Percentiles rank a stretch among this genome's conserved stretches.
Conservation (phyloP, 2,329 filamentous ascomycete genomes). For the Graphium sp. region DNA sequence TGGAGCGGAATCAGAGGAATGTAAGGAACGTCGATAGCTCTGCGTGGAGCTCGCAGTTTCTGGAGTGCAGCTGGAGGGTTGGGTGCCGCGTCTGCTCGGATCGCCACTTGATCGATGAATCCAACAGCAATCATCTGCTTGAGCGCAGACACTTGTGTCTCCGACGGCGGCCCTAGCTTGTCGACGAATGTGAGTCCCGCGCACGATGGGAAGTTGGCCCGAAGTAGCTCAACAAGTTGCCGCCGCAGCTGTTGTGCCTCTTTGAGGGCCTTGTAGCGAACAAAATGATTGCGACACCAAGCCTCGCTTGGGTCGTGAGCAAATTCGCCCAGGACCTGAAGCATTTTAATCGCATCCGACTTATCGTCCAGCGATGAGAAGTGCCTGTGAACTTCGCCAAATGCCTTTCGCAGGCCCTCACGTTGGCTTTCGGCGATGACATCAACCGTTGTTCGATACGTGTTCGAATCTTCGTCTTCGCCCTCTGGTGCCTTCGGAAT, state of each 20-base stretch:
- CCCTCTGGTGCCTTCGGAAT: conserved; percentile 36
- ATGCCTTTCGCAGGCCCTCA: conserved; percentile 42
- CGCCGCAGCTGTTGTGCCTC: conserved; percentile 70
- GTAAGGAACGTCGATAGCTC: conserved; percentile 89
- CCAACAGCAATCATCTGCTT: conserved; percentile 87
- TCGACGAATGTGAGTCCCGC: conserved; percentile 35
- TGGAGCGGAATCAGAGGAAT: conserved; percentile 62
- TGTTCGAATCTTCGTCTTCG: conserved; percentile 9
- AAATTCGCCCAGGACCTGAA: conserved; percentile 79
- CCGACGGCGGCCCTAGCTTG: conserved; percentile 38
- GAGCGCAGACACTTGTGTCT: conserved; percentile 59
- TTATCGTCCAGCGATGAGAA: conserved; percentile 69
- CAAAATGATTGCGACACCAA: conserved; percentile 73
- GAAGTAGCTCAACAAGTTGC: conserved; percentile 71
- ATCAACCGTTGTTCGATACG: conserved; percentile 42
- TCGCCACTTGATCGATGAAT: conserved; percentile 87
- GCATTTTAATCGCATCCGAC: conserved; percentile 77
- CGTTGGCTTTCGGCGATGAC: conserved; percentile 55
- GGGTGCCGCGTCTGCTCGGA: conserved; percentile 75
- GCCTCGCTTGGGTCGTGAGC: conserved; percentile 53
- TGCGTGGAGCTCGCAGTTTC: conserved; percentile 39
- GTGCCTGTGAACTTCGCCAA: conserved; percentile 57
- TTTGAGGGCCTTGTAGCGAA: conserved; percentile 71
- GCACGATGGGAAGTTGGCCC: conserved; percentile 39
- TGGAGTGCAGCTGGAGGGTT: conserved; percentile 47